Evolutionary conservation across 768 basidiomycete genomes (phyloP), one percentile per base, ranked within the genome.

Genomic region (Termitomyces sp.): DNA sequence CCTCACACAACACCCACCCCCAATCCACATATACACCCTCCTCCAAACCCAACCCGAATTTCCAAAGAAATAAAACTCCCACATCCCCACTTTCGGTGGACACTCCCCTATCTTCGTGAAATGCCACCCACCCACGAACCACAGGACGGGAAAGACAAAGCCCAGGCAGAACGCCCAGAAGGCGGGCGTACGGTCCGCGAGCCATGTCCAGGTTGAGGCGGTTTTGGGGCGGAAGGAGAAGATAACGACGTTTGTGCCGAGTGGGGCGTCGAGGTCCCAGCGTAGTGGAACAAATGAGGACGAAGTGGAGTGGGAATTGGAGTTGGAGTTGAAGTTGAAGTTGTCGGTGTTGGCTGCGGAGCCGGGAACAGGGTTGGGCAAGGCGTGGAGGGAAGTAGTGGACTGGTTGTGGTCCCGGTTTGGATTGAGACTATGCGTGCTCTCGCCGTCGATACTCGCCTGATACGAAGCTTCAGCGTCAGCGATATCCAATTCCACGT

Each of bases 81-180:
- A 81, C 59, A 81, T 70, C 34, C 75, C 77, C 47, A 76, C 70
- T 60, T 72, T 73, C 9, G 77, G 75, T n/a, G 79, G 79, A 64
- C 78, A 73, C 64, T 81, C 81, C 8, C 81, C 81, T 48, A 74
- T 71, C 63, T 77, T 69, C 8, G 81, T 81, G 59, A 85, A 74
- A 60, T 88, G 81, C 89, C 89, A 91, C 4, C 89, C 89, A 0
- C 89, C 89, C 14, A 91, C 77, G 49, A 91, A 79, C 89, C 89
- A 91, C 56, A 89, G 81, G 72, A 87, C 83, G 0, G 89, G 89
- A 50, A 81, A 86, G 51, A 89, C 60, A 66, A 91, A 91, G 3
- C 89, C 89, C 0, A 86, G 60, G 86, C 87, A 91, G 73, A 91
- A 91, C n/a, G 89, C 74, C 70, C 86, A 81, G 67, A 81, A 80